Conservation (phyloP, 345 rosid genomes). For the Eucalyptus globulus region DNA sequence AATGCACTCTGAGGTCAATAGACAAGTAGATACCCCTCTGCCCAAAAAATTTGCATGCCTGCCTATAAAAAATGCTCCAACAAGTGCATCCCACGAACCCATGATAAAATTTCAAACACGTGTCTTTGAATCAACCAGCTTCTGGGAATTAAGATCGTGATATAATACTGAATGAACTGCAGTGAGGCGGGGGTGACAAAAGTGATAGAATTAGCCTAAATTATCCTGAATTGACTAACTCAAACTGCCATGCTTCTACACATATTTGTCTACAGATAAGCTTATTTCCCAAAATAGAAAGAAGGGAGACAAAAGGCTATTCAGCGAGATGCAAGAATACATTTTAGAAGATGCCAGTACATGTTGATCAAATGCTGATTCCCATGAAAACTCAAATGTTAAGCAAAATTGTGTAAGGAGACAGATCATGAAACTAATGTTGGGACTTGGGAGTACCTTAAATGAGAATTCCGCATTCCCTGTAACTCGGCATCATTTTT, state of each 20-base stretch:
- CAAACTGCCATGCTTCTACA: neutral
- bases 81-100: neutral
- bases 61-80: neutral
- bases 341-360: neutral
- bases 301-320: neutral
- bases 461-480: constrained; percentile 84
- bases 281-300: neutral
- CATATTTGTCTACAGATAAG: neutral
- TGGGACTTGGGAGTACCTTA: constrained; percentile 33
- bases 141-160: neutral
- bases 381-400: neutral
- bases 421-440: neutral
- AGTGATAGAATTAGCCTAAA: neutral
- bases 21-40: neutral
- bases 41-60: neutral
- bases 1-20: neutral
- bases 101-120: neutral
- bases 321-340: neutral
- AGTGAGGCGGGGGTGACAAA: neutral
- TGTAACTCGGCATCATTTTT: constrained; percentile 73
- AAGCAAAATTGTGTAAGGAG: neutral
- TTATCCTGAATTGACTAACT: neutral
- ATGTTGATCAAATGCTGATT: neutral
- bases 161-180: neutral
- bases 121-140: neutral